Percentiles rank a stretch among this genome's conserved stretches.
These are phyloP conservation scores for Ricinus communis DNA, from an alignment of 345 rosid genomes.

Conservation along the genomic window DNA sequence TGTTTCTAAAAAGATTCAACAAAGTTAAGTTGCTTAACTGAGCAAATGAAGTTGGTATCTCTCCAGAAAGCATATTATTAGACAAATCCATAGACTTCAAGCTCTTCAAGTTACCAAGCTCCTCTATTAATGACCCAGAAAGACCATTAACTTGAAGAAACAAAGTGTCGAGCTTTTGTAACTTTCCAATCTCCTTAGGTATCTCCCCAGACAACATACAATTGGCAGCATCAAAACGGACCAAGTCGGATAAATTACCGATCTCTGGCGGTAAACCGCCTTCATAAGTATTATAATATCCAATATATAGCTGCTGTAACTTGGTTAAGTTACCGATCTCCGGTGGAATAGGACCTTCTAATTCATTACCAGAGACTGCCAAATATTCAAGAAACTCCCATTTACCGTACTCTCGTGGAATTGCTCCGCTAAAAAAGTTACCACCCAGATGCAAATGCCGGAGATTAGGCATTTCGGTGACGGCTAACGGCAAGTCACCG, in stretches of 20 bases:
- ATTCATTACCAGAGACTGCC: slow-evolving; percentile 80
- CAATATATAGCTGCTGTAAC: slow-evolving; percentile 72
- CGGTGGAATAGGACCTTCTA: slow-evolving; percentile 64
- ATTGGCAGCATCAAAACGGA: slow-evolving; percentile 67
- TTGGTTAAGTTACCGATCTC: slow-evolving; percentile 69
- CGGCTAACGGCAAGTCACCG: slow-evolving; percentile 65
- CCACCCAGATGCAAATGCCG: slow-evolving; percentile 87
- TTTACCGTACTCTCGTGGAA: slow-evolving; percentile 69
- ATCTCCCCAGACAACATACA: slow-evolving; percentile 65
- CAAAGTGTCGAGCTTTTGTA: slow-evolving; percentile 76
- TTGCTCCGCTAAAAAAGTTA: slow-evolving; percentile 66
- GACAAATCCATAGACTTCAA: slow-evolving; percentile 85
- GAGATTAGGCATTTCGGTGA: slow-evolving; percentile 59
- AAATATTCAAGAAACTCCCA: slow-evolving; percentile 72
- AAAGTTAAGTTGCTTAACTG: slow-evolving; percentile 67
- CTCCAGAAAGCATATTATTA: slow-evolving; percentile 74
- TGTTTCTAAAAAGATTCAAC: slow-evolving; percentile 77
- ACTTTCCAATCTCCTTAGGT: slow-evolving; percentile 58
- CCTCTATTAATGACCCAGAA: slow-evolving; percentile 57
- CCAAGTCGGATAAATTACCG: slow-evolving; percentile 65
- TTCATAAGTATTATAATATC: slow-evolving; percentile 68
- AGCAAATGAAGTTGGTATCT: slow-evolving; percentile 59
- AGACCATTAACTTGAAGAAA: slow-evolving; percentile 81
- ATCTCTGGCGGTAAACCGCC: slow-evolving; percentile 72
- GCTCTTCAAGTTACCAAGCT: slow-evolving; percentile 62